A percentile compares a stretch with the other conserved stretches of the same genome.
phyloP scores from a whole-genome alignment of 2,329 filamentous ascomycete species.

The Sclerotinia minor region DNA sequence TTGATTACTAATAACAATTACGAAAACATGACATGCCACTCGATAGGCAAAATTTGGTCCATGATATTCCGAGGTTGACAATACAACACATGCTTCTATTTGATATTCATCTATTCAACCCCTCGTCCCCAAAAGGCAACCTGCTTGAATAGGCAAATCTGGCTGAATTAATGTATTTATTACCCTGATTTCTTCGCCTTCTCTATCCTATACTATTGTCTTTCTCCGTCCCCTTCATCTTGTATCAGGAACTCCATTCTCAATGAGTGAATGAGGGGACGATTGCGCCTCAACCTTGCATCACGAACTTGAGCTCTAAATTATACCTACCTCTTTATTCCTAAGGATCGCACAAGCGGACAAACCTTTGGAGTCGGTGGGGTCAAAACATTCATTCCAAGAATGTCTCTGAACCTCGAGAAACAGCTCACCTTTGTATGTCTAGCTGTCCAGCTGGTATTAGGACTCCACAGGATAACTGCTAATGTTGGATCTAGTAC shows the following conservation, averaged over 20 bases:
- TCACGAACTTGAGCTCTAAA: background rate
- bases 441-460: constrained; percentile 43
- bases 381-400: constrained; percentile 15
- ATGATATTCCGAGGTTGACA: constrained; percentile 13
- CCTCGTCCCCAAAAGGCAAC: background rate
- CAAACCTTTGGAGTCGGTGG: background rate
- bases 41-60: background rate
- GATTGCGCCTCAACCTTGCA: constrained; percentile 9
- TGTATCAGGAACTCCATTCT: background rate
- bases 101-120: background rate
- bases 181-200: background rate
- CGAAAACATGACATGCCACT: constrained; percentile 12
- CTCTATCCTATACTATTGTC: background rate
- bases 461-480: constrained; percentile 1
- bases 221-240: background rate
- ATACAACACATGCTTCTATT: constrained; percentile 1
- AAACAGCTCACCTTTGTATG: constrained; percentile 80
- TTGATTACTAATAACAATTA: constrained; percentile 8
- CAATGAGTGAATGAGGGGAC: constrained; percentile 15
- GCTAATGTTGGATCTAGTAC: constrained; percentile 57
- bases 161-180: constrained; percentile 16
- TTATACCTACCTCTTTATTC: background rate
- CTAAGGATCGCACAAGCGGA: background rate
- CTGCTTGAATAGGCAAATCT: background rate
- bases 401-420: constrained; percentile 74